Evolutionary conservation across 306 rosid species (phyloP).

Genomic region (Acmispon strigosus): DNA sequence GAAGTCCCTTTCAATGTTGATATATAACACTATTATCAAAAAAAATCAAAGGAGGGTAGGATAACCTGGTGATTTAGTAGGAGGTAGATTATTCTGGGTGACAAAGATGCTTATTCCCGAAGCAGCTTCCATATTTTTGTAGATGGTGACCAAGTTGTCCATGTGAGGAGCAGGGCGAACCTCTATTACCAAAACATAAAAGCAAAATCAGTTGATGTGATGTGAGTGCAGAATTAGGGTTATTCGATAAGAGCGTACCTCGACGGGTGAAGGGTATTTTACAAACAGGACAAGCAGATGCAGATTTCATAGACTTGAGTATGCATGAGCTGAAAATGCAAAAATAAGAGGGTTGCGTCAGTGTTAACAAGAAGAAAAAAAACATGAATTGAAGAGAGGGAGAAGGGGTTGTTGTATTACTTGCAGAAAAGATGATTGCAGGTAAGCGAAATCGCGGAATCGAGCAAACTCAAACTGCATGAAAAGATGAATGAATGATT

Average conservation of each 20-base stretch:
- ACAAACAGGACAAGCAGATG: constrained; percentile 75
- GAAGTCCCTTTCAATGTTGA: neutral
- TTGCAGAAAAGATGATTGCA: constrained; percentile 94
- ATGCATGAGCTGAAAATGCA: constrained; percentile 56
- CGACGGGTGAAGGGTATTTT: constrained; percentile 78
- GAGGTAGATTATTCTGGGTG: constrained; percentile 49
- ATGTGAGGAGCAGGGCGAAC: constrained; percentile 87
- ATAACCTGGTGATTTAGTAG: constrained; percentile 51
- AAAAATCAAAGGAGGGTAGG: neutral
- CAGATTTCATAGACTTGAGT: constrained; percentile 65
- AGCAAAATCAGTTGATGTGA: neutral
- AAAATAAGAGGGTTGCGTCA: neutral
- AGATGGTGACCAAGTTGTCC: constrained; percentile 80
- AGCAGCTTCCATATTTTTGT: constrained; percentile 83
- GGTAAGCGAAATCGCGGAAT: constrained; percentile 59
- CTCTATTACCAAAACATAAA: constrained; percentile 24
- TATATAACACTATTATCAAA: neutral
- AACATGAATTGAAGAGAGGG: neutral
- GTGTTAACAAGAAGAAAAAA: neutral
- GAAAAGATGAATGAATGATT: neutral
- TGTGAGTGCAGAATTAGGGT: neutral
- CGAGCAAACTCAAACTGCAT: constrained; percentile 57
- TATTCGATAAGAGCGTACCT: constrained; percentile 31
- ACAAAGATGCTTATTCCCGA: constrained; percentile 63
- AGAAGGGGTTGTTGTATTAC: constrained; percentile 24